Base-by-base conservation (phyloP, 2,329 filamentous ascomycete genomes). In the Aureobasidium sp. region DNA sequence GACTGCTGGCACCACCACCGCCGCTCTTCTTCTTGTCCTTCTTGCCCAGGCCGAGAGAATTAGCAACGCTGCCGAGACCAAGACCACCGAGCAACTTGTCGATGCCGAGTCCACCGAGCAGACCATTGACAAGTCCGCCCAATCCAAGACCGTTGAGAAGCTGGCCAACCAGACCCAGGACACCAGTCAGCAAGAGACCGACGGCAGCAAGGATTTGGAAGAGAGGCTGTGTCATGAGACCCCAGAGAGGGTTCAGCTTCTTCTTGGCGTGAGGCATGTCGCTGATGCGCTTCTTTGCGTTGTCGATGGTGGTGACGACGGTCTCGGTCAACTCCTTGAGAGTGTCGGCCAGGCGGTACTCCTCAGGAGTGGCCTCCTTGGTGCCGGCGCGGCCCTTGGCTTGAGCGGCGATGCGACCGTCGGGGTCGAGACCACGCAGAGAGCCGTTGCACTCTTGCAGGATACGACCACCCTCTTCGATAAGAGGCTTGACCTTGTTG, bases 251-350 rank as follows among this genome's bases (percentile, higher is more conserved):
- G 78, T 93, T 96, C 64, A 96, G 82, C 79, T 93, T 87, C 82
- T 96, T 93, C 87, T 96, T 95, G 47, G 91, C 92, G 67, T 95
- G 89, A 6, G 92, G 91, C 89, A 96, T 94, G 71, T 90, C 89
- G 70, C 89, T 86, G 64, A 96, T 89, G 79, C 90, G 89, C 78
- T 88, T 89, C 84, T 92, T 94, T 30, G 89, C 89, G 65, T 88
- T 86, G 71, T 97, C 91, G 67, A 97, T 93, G 29, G 87, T 90
- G 69, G 87, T 86, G 50, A 89, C 87, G 27, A 97, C 89, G 30
- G 85, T 87, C 25, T 87, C 87, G 0, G 91, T 93, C 63, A 96
- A 81, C 77, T 91, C 90, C 79, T 96, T 95, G 67, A 96, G 83
- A 10, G 87, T 78, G 62, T 96, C 91, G 5, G 92, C 91, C 16